These are phyloP conservation scores for Naganishia sp. DNA, from an alignment of 1,284 basidiomycete genomes.

Conservation along the genomic window DNA sequence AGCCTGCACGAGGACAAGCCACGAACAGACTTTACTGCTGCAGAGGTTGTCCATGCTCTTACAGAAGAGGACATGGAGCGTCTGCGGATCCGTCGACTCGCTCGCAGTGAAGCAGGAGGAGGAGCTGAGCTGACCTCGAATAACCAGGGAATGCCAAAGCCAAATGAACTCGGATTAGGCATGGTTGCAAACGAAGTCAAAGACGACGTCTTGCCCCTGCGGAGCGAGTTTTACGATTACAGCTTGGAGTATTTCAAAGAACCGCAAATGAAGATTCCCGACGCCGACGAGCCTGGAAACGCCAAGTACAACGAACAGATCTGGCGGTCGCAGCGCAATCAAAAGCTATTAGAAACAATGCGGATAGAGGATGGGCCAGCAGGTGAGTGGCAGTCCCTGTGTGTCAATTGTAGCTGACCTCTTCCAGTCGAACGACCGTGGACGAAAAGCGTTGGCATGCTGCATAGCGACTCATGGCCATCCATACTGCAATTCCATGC, in stretches of 20 bases:
- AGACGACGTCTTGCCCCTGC: constrained; percentile 71
- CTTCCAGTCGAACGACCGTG: constrained; percentile 63
- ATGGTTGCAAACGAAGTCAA: constrained; percentile 56
- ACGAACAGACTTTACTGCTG: constrained; percentile 59
- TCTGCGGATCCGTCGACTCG: constrained; percentile 66
- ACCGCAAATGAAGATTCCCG: constrained; percentile 95
- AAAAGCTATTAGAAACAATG: constrained; percentile 71
- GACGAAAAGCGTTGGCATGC: constrained; percentile 75
- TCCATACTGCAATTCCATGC: constrained; percentile 84
- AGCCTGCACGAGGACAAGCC: constrained; percentile 20
- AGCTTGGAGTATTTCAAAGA: constrained; percentile 97
- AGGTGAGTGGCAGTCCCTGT: constrained; percentile 57
- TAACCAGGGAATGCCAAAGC: constrained; percentile 42
- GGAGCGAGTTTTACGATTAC: constrained; percentile 93
- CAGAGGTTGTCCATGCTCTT: constrained; percentile 77
- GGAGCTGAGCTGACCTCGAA: constrained; percentile 45
- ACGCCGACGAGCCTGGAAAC: constrained; percentile 92
- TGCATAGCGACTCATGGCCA: constrained; percentile 71
- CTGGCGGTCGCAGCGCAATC: constrained; percentile 91
- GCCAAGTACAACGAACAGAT: constrained; percentile 92
- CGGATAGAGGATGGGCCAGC: constrained; percentile 64
- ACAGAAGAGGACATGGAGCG: constrained; percentile 90
- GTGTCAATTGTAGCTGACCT: constrained; percentile 12
- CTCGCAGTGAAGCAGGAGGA: constrained; percentile 49
- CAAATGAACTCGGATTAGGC: constrained; percentile 50